A percentile compares a stretch with the other conserved stretches of the same genome.
These are phyloP conservation scores for Hypoxylon sp. DNA, from an alignment of 2,329 filamentous ascomycete species.

Conservation along the genomic window DNA sequence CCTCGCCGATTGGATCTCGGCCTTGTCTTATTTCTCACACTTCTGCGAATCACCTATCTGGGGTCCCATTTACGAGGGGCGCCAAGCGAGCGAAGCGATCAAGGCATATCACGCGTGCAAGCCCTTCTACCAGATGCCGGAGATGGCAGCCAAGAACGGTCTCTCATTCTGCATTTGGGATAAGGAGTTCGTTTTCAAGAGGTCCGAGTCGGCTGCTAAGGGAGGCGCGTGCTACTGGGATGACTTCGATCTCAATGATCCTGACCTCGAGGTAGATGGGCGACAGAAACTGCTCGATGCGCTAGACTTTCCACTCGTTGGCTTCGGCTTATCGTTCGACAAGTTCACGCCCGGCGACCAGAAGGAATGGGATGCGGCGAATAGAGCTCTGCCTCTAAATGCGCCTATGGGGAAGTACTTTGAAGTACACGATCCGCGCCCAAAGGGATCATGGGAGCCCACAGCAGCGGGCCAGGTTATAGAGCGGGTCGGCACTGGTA, in stretches of 20 bases:
- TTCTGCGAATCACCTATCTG: constrained; percentile 41
- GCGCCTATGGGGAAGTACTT: constrained; percentile 36
- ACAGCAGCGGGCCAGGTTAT: constrained; percentile 41
- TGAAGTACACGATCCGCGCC: constrained; percentile 32
- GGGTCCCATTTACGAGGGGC: constrained; percentile 41
- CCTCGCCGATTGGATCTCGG: constrained; percentile 36
- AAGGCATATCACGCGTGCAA: constrained; percentile 33
- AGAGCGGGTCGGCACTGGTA: constrained; percentile 43
- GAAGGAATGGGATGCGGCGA: constrained; percentile 34
- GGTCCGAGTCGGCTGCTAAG: constrained; percentile 39
- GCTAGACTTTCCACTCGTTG: constrained; percentile 47
- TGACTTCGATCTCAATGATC: constrained; percentile 45
- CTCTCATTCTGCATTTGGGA: constrained; percentile 48
- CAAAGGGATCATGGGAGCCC: constrained; percentile 42
- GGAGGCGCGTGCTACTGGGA: constrained; percentile 47
- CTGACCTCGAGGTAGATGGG: constrained; percentile 38
- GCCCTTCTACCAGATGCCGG: constrained; percentile 41
- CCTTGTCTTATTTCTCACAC: constrained; percentile 36
- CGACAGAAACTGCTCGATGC: constrained; percentile 42
- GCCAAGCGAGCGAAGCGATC: constrained; percentile 30
- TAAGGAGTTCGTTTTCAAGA: constrained; percentile 46
- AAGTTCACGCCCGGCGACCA: constrained; percentile 35
- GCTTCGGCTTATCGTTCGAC: constrained; percentile 45
- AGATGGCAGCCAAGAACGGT: constrained; percentile 42
- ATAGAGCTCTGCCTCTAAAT: constrained; percentile 30